Evolutionary conservation across 73 alveolate genomes (phyloP).

Genomic region (Tetrahymena borealis): DNA sequence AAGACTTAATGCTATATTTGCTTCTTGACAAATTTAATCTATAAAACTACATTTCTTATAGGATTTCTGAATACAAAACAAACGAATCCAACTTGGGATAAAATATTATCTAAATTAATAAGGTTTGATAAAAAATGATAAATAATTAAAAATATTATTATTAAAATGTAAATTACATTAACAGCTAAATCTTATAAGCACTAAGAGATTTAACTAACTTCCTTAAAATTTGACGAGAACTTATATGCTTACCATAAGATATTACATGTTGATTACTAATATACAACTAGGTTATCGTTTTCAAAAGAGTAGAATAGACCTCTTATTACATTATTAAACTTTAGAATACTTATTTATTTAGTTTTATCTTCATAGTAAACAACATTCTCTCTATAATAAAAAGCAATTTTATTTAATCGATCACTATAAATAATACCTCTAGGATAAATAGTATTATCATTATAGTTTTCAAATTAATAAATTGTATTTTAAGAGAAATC

Average conservation of each 20-base stretch:
- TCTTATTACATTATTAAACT: neutral
- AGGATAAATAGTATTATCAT: neutral
- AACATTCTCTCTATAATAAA: neutral
- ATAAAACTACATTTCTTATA: neutral
- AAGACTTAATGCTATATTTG: neutral
- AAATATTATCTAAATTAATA: neutral
- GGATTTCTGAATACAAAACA: neutral
- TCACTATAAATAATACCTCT: neutral
- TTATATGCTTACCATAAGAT: neutral
- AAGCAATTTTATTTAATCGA: neutral
- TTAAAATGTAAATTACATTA: neutral
- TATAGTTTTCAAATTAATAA: neutral
- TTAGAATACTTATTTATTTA: neutral
- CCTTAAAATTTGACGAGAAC: neutral
- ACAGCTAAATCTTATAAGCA: neutral
- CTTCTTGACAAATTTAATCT: neutral
- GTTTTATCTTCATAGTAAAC: neutral
- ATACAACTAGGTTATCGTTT: neutral
- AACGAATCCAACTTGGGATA: neutral
- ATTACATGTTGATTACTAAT: neutral
- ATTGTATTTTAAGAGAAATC: neutral
- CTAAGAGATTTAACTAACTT: neutral
- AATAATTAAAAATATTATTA: no score
- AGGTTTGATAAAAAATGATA: no score
- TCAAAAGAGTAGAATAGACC: neutral